phyloP scores from a whole-genome alignment of 73 alveolate species.

The Paramecium tetraurelia region DNA sequence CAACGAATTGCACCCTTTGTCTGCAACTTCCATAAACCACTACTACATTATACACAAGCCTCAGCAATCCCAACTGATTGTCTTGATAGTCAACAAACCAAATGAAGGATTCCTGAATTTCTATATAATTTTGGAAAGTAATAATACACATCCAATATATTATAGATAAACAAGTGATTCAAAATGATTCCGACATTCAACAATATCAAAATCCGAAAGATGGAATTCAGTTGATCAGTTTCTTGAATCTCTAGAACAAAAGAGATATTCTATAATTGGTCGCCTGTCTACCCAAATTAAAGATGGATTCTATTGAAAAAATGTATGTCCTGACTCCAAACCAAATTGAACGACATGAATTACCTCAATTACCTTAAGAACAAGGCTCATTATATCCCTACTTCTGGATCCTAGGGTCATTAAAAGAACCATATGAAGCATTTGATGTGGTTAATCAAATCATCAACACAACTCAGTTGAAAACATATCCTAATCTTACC shows the following conservation, averaged over 20 bases:
- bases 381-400: neutral
- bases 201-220: neutral
- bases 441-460: conserved; percentile 49
- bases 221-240: neutral
- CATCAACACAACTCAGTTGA: neutral
- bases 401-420: conserved; percentile 17
- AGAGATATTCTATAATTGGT: conserved; percentile 7
- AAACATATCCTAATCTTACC: conserved; percentile 13
- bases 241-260: neutral
- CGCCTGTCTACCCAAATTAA: conserved; percentile 3
- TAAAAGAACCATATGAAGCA: conserved; percentile 45
- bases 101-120: neutral
- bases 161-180: neutral
- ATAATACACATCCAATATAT: neutral
- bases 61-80: neutral
- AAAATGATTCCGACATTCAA: neutral
- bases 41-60: neutral
- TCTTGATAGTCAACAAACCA: neutral
- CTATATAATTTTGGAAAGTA: conserved; percentile 13
- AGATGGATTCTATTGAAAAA: neutral
- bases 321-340: conserved; percentile 14
- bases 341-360: neutral
- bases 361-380: neutral
- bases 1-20: neutral
- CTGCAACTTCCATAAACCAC: neutral